Conservation (phyloP, 2,329 filamentous ascomycete species). For the Ophiocordyceps robertsii region DNA sequence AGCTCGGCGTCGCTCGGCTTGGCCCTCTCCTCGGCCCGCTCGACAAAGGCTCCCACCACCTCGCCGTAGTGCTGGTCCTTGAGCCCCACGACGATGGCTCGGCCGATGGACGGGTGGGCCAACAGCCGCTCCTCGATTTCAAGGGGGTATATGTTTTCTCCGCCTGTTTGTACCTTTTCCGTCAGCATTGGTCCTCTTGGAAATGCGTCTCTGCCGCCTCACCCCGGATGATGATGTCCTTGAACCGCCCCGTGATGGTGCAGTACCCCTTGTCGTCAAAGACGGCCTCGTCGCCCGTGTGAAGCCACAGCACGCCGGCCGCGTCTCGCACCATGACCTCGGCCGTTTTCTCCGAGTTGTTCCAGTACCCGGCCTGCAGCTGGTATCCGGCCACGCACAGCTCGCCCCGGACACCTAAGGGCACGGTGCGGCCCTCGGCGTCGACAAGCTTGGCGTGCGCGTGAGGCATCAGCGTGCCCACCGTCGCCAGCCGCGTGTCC, state of each 20-base stretch:
- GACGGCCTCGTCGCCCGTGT: slow-evolving; percentile 57
- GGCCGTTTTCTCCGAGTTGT: slow-evolving; percentile 62
- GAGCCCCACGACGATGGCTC: slow-evolving; percentile 58
- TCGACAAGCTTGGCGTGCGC: slow-evolving; percentile 67
- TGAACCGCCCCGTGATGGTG: slow-evolving; percentile 61
- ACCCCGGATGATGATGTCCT: slow-evolving; percentile 68
- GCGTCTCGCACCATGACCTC: slow-evolving; percentile 41
- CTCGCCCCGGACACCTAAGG: slow-evolving; percentile 56
- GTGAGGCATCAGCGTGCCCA: slow-evolving; percentile 66
- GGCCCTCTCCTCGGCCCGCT: slow-evolving; percentile 18
- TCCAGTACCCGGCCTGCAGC: slow-evolving; percentile 52
- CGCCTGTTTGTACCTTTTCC: slow-evolving; percentile 27
- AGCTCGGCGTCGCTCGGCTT: slow-evolving; percentile 39
- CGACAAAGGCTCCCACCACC: slow-evolving; percentile 54
- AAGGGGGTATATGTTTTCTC: slow-evolving; percentile 61
- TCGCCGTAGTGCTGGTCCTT: slow-evolving; percentile 61
- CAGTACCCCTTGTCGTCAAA: slow-evolving; percentile 58
- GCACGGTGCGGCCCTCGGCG: slow-evolving; percentile 49
- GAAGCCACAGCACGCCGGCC: slow-evolving; percentile 44
- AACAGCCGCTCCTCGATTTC: slow-evolving; percentile 65
- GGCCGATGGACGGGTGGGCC: slow-evolving; percentile 44
- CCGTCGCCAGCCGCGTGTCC: slow-evolving; percentile 52
- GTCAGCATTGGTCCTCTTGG: not conserved
- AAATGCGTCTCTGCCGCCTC: slow-evolving; percentile 5
- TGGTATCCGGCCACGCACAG: slow-evolving; percentile 70